Evolutionary conservation across 2,329 filamentous ascomycete genomes (phyloP).

Genomic region (Microdochium bolleyi): DNA sequence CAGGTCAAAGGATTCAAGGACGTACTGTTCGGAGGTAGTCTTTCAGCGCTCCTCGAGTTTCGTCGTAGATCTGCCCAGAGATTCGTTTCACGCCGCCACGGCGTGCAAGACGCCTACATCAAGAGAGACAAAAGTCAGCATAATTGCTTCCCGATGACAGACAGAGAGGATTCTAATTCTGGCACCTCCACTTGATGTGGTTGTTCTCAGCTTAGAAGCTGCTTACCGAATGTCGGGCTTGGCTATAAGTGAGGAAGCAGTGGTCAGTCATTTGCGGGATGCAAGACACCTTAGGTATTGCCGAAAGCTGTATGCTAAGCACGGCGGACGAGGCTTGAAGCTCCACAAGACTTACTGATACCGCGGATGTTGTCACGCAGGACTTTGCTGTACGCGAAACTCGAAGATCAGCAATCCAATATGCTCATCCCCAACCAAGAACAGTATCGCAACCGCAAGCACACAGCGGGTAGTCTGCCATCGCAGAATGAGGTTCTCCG

Average conservation of each 20-base stretch:
- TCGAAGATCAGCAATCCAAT: no score
- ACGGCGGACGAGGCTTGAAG: not conserved
- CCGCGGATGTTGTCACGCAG: conserved; percentile 22
- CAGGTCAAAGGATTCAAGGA: not conserved
- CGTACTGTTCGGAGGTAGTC: conserved; percentile 38
- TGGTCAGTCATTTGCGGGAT: no score
- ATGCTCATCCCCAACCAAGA: not conserved
- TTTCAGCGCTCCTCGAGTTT: conserved; percentile 45
- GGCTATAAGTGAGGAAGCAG: conserved; percentile 22
- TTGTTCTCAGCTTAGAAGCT: not conserved
- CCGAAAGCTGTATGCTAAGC: not conserved
- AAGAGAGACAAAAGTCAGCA: not conserved
- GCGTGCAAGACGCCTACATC: conserved; percentile 56
- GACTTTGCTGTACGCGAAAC: conserved; percentile 14
- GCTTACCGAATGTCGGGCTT: conserved; percentile 46
- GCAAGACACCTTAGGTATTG: not conserved
- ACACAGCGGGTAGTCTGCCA: no score
- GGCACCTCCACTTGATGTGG: no score
- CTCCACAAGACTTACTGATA: conserved; percentile 15
- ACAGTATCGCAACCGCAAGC: no score
- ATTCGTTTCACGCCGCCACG: conserved; percentile 74
- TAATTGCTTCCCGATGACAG: not conserved
- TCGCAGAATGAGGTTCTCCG: not conserved
- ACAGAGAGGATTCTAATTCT: no score
- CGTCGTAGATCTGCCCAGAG: conserved; percentile 54